A percentile compares a stretch with the other conserved stretches of the same genome.
Evolutionary conservation across 2,329 filamentous ascomycete species (phyloP).

Genomic region (Knufia petricola): DNA sequence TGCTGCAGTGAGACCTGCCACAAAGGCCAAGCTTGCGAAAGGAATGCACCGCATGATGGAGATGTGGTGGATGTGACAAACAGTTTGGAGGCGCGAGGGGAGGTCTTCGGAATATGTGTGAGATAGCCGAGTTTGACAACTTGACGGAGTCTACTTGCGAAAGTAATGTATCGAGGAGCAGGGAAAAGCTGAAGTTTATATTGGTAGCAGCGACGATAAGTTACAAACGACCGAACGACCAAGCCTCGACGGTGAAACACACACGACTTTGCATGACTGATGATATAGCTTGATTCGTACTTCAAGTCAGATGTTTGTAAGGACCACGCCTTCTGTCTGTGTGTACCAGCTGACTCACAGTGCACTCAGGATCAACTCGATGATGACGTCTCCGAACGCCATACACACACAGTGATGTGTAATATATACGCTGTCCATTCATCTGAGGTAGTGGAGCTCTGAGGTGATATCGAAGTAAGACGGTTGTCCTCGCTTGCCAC

Average conservation of each 20-base stretch:
- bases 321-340: too few species aligned
- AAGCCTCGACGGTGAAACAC: not conserved
- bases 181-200: not conserved
- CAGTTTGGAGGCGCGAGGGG: not conserved
- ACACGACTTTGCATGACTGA: not conserved
- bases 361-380: not conserved
- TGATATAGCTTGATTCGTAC: not conserved
- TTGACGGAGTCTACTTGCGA: too few species aligned
- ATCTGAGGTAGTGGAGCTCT: slow-evolving; percentile 1
- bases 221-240: not conserved
- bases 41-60: not conserved
- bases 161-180: not conserved
- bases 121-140: not conserved
- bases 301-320: not conserved
- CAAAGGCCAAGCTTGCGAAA: not conserved
- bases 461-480: slow-evolving; percentile 4
- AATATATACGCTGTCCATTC: not conserved
- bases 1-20: not conserved
- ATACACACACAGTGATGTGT: not conserved
- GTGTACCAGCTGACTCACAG: too few species aligned
- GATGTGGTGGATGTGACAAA: not conserved
- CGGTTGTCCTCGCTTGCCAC: not conserved
- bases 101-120: not conserved
- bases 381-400: not conserved
- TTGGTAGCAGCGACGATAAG: not conserved